phyloP scores from a whole-genome alignment of 108 stramenopile genomes.

The Skeletonema potamos region DNA sequence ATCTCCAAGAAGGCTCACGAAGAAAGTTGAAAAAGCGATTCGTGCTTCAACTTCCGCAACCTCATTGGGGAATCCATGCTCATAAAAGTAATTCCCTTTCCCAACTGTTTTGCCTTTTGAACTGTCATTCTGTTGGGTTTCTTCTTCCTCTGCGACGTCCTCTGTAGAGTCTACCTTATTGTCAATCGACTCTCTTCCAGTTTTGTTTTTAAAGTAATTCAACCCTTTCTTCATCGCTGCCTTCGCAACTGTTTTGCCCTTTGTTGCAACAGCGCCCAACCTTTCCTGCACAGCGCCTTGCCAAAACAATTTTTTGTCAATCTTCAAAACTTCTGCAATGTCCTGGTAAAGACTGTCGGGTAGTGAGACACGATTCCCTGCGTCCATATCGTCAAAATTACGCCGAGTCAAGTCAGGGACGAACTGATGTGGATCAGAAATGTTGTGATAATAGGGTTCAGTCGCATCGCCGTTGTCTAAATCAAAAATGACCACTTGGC shows the following conservation, averaged over 20 bases:
- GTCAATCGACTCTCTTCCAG: conserved; percentile 4
- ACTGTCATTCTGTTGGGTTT: conserved; percentile 2
- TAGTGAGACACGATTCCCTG: conserved; percentile 15
- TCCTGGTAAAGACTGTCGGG: conserved; percentile 40
- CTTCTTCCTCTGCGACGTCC: conserved; percentile 18
- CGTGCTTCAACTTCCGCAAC: conserved; percentile 49
- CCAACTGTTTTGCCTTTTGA: conserved; percentile 21
- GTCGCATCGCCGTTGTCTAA: conserved; percentile 31
- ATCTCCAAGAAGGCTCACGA: conserved; percentile 48
- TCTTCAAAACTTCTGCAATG: conserved; percentile 20
- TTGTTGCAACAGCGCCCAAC: conserved; percentile 40
- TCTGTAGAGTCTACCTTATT: conserved; percentile 8
- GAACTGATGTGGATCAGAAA: conserved; percentile 19
- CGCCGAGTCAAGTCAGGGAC: conserved; percentile 46
- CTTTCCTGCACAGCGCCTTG: conserved; percentile 48
- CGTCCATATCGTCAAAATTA: conserved; percentile 33
- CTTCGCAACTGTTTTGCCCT: conserved; percentile 27
- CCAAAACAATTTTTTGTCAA: conserved; percentile 42
- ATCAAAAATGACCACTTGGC: conserved; percentile 46
- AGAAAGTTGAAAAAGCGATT: conserved; percentile 46
- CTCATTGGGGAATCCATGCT: conserved; percentile 37
- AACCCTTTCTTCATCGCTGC: conserved; percentile 42
- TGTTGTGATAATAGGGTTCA: conserved; percentile 34
- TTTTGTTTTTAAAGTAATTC: conserved; percentile 32
- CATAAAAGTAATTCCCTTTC: conserved; percentile 36